Evolutionary conservation across 2,329 filamentous ascomycete genomes (phyloP).

Genomic region (Fusarium beomiforme): DNA sequence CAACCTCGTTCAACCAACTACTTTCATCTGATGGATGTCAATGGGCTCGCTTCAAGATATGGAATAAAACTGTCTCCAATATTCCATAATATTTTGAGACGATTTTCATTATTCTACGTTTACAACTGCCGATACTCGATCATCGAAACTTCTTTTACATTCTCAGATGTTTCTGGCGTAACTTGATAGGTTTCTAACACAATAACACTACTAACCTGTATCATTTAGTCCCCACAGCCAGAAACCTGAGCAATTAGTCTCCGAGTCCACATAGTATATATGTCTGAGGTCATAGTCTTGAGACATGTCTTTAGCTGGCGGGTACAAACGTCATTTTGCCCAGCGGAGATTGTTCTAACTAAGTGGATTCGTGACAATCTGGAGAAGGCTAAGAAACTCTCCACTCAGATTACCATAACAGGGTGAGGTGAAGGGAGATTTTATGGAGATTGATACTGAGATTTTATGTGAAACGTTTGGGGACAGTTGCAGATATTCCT

Average conservation of each 20-base stretch:
- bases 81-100: background rate
- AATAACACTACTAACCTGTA: background rate
- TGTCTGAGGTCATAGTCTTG: background rate
- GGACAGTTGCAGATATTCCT: background rate
- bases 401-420: constrained; percentile 12
- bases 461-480: background rate
- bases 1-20: background rate
- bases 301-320: constrained; percentile 11
- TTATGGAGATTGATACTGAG: background rate
- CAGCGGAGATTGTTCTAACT: background rate
- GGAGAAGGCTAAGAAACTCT: constrained; percentile 5
- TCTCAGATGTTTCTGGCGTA: background rate
- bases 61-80: background rate
- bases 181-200: background rate
- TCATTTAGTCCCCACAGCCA: background rate
- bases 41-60: background rate
- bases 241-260: background rate
- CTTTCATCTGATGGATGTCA: background rate
- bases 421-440: constrained; percentile 5
- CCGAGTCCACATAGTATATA: background rate
- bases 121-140: background rate
- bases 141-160: background rate
- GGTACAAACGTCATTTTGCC: constrained; percentile 17
- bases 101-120: too few relatives aligned
- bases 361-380: constrained; percentile 15